Base-by-base conservation (phyloP, 208 protist genomes). In the Kentomonas sorsogonicus region DNA sequence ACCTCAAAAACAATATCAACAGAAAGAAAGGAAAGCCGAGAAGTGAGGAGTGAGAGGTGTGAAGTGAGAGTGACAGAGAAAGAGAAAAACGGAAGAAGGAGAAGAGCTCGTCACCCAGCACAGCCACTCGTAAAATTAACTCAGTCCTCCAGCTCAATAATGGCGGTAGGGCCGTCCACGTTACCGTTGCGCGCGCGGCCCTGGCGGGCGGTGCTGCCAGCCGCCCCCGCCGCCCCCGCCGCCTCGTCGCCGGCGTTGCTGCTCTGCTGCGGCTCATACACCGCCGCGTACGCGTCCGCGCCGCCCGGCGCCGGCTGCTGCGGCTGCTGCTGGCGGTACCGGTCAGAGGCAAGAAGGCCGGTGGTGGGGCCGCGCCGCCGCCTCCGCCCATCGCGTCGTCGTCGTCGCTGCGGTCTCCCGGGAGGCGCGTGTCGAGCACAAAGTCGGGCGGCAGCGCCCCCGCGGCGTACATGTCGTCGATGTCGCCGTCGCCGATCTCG, bases 61-160 rank as follows among this genome's bases (percentile, higher is more conserved):
- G n/a, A n/a, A n/a, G n/a, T n/a, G n/a, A n/a, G 4, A 23, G 33
- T 41, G 30, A 40, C 34, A 36, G 25, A 3, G 33, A 51, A 61
- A 53, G 39, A 26, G 23, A 58, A 61, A 30, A 56, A 6, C 25
- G 30, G 38, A 6, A 4, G 18, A 26, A 44, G 16, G 16, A 26
- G 2, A 27, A 15, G 11, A 15, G 5, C 11, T 5, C 33, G 11
- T 38, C 5, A 15, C 20, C 29, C 29, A 50, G 13, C 22, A 26
- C 2, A 30, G 26, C 22, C 2, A 34, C 5, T 39, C 3, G 3
- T 13, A 40, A 45, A 26, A 0, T 16, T n/a, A 2, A 9, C 7
- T 67, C 92, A 97, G 34, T 87, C 79, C 46, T 87, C 76, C 15
- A 97, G 73, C 73, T 91, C 83, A 58, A 91, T 91, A n/a, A 91